Percentiles rank a stretch among this genome's conserved stretches.
Conservation (phyloP, 176 grass and related monocot species). For the Phoenix roebelenii region DNA sequence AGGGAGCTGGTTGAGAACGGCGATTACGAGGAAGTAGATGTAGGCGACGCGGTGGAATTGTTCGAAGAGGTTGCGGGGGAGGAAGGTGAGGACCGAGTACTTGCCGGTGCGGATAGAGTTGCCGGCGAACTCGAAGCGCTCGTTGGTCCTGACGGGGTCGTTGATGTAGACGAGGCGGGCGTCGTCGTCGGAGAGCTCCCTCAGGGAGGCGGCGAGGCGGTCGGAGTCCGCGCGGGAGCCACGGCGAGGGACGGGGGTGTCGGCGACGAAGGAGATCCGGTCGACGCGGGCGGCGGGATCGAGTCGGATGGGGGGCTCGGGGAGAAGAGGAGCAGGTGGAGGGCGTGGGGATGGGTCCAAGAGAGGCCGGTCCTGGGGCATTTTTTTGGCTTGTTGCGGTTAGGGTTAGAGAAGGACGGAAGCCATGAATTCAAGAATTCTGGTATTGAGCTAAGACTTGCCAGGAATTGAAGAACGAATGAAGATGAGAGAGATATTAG, state of each 20-base stretch:
- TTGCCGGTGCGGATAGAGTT: slow-evolving; percentile 85
- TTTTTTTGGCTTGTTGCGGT: too few species aligned
- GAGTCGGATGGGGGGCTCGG: too few species aligned
- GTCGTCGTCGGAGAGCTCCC: slow-evolving; percentile 66
- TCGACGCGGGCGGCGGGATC: not conserved
- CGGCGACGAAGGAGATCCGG: slow-evolving; percentile 5
- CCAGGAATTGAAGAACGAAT: too few species aligned
- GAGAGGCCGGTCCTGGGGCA: too few species aligned
- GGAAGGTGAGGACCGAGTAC: slow-evolving; percentile 81
- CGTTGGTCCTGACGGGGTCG: slow-evolving; percentile 39
- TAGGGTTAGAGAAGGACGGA: too few species aligned
- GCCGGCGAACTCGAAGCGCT: slow-evolving; percentile 45
- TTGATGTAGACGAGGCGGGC: slow-evolving; percentile 56
- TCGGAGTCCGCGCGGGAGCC: slow-evolving; percentile 55
- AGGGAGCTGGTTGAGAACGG: slow-evolving; percentile 85
- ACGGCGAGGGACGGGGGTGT: slow-evolving; percentile 3
- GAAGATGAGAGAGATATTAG: too few species aligned
- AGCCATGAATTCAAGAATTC: too few species aligned
- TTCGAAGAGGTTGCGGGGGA: slow-evolving; percentile 91
- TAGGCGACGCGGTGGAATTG: slow-evolving; percentile 96
- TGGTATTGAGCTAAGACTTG: too few species aligned
- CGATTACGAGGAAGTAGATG: slow-evolving; percentile 88
- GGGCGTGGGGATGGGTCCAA: too few species aligned
- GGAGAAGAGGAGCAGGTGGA: too few species aligned
- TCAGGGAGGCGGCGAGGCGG: slow-evolving; percentile 52